Percentiles rank a stretch among this genome's conserved stretches.
These are phyloP conservation scores for Hypomyces perniciosus DNA, from an alignment of 2,329 filamentous ascomycete species.

Conservation along the genomic window DNA sequence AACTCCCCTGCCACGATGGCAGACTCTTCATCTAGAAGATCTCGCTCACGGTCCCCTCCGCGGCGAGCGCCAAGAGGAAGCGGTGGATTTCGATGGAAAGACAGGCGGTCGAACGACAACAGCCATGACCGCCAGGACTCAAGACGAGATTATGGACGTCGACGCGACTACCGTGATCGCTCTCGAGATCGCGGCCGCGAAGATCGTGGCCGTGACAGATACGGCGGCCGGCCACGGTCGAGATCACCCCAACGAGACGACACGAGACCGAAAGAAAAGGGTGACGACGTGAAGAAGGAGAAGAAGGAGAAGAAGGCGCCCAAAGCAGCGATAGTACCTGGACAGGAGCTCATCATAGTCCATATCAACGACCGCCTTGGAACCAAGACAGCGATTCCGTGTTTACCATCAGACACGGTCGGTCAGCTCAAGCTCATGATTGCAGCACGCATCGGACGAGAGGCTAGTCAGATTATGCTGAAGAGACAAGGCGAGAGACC, in stretches of 20 bases:
- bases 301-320: constrained; percentile 25
- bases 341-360: constrained; percentile 87
- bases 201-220: constrained; percentile 25
- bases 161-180: constrained; percentile 41
- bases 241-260: constrained; percentile 20
- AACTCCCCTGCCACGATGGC: constrained; percentile 15
- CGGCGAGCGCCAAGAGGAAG: constrained; percentile 19
- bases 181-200: constrained; percentile 24
- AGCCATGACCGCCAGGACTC: constrained; percentile 30
- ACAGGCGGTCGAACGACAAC: constrained; percentile 43
- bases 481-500: constrained; percentile 88
- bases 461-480: constrained; percentile 85
- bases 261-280: constrained; percentile 28
- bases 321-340: constrained; percentile 24
- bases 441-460: constrained; percentile 78
- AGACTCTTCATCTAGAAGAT: constrained; percentile 18
- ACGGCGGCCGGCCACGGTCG: constrained; percentile 15
- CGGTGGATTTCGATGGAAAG: constrained; percentile 54
- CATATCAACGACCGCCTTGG: constrained; percentile 92
- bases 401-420: constrained; percentile 76
- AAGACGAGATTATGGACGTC: constrained; percentile 26
- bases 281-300: constrained; percentile 33
- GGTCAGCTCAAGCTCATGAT: constrained; percentile 88
- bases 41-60: constrained; percentile 23
- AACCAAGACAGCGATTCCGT: constrained; percentile 92